Percentiles rank a stretch among this genome's conserved stretches.
Evolutionary conservation across 2,329 filamentous ascomycete species (phyloP).

Genomic region (Saccharata proteae): DNA sequence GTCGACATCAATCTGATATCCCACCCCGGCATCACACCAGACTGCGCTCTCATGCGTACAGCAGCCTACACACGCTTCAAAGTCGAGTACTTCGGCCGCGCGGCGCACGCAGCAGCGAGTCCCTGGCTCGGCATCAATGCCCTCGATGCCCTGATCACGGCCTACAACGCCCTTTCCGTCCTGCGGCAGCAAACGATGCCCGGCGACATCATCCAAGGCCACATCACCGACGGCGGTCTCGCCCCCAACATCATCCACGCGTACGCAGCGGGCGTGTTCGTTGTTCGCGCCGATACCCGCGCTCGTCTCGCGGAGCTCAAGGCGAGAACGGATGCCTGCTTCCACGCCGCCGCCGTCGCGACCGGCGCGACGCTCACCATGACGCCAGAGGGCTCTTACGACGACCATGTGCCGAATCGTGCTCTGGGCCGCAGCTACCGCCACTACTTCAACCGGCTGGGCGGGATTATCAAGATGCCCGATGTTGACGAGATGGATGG

Average conservation of each 20-base stretch:
- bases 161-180: constrained; percentile 18
- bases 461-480: constrained; percentile 22
- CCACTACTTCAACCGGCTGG: constrained; percentile 19
- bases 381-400: constrained; percentile 34
- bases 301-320: constrained; percentile 19
- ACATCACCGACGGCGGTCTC: constrained; percentile 18
- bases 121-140: constrained; percentile 22
- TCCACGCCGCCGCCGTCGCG: constrained; percentile 35
- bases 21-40: constrained; percentile 23
- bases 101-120: constrained; percentile 24
- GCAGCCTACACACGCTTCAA: constrained; percentile 39
- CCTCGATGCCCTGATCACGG: constrained; percentile 17
- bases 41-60: constrained; percentile 39
- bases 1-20: constrained; percentile 17
- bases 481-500: constrained; percentile 32
- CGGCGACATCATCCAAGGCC: constrained; percentile 26
- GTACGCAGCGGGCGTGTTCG: constrained; percentile 25
- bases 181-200: constrained; percentile 28
- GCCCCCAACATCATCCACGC: constrained; percentile 29
- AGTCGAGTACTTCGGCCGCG: constrained; percentile 37
- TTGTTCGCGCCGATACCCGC: constrained; percentile 21
- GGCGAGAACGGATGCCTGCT: constrained; percentile 27
- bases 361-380: constrained; percentile 39
- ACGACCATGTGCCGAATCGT: constrained; percentile 44
- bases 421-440: constrained; percentile 25